phyloP scores from a whole-genome alignment of 495 filamentous ascomycete species.

The Aspergillus campestris region DNA sequence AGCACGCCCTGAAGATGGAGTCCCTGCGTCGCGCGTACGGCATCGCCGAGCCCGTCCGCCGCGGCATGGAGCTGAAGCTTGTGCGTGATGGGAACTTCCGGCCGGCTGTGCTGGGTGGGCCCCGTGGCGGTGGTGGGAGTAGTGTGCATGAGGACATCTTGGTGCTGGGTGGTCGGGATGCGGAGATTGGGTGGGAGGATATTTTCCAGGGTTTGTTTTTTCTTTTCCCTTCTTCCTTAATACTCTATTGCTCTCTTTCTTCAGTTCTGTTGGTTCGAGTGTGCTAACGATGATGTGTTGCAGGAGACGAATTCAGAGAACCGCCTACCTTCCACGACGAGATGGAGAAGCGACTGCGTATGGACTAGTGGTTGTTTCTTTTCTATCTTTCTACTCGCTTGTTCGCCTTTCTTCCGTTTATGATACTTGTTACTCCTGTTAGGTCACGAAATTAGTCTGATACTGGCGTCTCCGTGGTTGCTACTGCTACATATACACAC shows the following conservation, averaged over 20 bases:
- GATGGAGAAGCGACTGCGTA: slow-evolving; percentile 82
- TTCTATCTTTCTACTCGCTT: slow-evolving; percentile 6
- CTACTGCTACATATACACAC: too few species aligned
- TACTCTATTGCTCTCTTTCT: slow-evolving; percentile 6
- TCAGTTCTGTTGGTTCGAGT: background rate
- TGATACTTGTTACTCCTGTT: background rate
- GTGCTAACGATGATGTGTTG: background rate
- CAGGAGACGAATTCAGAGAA: slow-evolving; percentile 55
- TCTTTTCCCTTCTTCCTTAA: slow-evolving; percentile 2
- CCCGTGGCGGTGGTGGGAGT: slow-evolving; percentile 14
- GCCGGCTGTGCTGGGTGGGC: slow-evolving; percentile 36
- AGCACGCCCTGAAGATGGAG: slow-evolving; percentile 82
- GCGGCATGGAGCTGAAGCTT: slow-evolving; percentile 94
- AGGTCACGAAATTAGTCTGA: too few species aligned
- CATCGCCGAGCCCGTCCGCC: slow-evolving; percentile 84
- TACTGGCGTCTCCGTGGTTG: too few species aligned
- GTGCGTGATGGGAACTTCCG: slow-evolving; percentile 50
- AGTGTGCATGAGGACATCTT: slow-evolving; percentile 73
- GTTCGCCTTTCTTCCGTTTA: slow-evolving; percentile 1
- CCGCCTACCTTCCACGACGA: slow-evolving; percentile 73
- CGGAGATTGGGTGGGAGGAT: slow-evolving; percentile 80
- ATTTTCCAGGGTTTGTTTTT: slow-evolving; percentile 53
- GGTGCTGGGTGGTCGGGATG: slow-evolving; percentile 57
- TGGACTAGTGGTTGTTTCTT: slow-evolving; percentile 44
- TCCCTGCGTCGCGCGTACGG: slow-evolving; percentile 75